Conservation (phyloP, 345 rosid genomes). For the Moringa oleifera region DNA sequence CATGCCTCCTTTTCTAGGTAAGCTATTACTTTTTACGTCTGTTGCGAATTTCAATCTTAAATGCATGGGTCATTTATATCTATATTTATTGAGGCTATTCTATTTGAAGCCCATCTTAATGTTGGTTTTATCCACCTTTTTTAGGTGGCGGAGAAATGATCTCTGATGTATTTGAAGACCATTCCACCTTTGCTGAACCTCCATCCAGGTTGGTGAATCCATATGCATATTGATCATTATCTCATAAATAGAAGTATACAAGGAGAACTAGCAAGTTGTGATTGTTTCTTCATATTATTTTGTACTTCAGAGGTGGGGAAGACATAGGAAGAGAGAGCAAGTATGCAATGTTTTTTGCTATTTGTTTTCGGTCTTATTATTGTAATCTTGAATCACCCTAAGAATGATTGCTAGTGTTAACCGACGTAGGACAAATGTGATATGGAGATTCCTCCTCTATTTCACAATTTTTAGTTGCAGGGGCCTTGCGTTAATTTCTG, state of each 20-base stretch:
- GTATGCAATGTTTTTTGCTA: no score
- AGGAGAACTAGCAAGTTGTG: neutral
- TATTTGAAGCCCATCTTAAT: neutral
- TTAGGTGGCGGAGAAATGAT: conserved; percentile 99
- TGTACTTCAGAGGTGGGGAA: no score
- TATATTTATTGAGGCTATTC: neutral
- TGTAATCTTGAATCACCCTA: no score
- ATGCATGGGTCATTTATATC: neutral
- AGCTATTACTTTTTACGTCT: conserved; percentile 6
- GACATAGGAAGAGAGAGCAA: no score
- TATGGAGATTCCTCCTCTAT: no score
- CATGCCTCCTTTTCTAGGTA: conserved; percentile 99
- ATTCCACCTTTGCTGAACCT: conserved; percentile 93
- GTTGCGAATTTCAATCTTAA: neutral
- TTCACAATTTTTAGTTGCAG: no score
- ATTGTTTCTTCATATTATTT: neutral
- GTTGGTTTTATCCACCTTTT: conserved; percentile 4
- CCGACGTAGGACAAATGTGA: no score
- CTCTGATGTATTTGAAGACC: conserved; percentile 85
- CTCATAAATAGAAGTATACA: neutral
- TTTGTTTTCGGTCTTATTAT: no score
- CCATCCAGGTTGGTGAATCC: conserved; percentile 71
- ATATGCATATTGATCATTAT: neutral
- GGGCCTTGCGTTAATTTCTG: no score
- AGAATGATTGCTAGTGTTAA: no score